A percentile compares a stretch with the other conserved stretches of the same genome.
Evolutionary conservation across 2,329 filamentous ascomycete species (phyloP).

Genomic region (Periconia macrospinosa): DNA sequence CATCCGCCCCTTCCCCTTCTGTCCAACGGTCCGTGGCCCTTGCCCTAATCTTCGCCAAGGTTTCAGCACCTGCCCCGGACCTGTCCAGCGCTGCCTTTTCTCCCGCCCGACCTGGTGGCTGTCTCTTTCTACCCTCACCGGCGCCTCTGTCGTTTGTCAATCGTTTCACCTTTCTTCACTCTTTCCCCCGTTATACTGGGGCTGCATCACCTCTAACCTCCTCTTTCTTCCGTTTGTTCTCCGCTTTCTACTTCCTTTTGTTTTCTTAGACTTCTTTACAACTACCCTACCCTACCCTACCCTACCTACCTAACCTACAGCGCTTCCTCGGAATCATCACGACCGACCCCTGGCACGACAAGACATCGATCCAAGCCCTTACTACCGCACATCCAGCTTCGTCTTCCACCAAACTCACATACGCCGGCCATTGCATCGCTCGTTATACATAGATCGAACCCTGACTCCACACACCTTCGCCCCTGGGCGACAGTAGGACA

Average conservation of each 20-base stretch:
- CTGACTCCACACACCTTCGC: conserved; percentile 19
- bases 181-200: conserved; percentile 15
- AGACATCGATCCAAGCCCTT: neutral
- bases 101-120: conserved; percentile 5
- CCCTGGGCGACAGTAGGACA: conserved; percentile 30
- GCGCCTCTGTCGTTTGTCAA: conserved; percentile 28
- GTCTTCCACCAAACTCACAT: neutral
- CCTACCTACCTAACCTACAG: conserved; percentile 6
- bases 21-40: conserved; percentile 14
- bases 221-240: conserved; percentile 14
- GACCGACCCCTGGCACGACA: conserved; percentile 35
- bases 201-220: conserved; percentile 8
- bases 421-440: neutral
- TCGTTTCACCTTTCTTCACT: conserved; percentile 35
- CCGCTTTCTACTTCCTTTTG: conserved; percentile 8
- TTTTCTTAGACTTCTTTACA: conserved; percentile 7
- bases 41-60: conserved; percentile 26
- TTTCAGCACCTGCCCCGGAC: conserved; percentile 33
- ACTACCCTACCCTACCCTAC: conserved; percentile 9
- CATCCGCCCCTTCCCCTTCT: conserved; percentile 23
- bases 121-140: conserved; percentile 18
- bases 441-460: conserved; percentile 12
- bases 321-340: conserved; percentile 31
- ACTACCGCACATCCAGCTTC: neutral
- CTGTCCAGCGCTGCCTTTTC: conserved; percentile 4